Evolutionary conservation across 768 basidiomycete genomes (phyloP), one percentile per base, ranked within the genome.

Genomic region (Amanita jacksonii): DNA sequence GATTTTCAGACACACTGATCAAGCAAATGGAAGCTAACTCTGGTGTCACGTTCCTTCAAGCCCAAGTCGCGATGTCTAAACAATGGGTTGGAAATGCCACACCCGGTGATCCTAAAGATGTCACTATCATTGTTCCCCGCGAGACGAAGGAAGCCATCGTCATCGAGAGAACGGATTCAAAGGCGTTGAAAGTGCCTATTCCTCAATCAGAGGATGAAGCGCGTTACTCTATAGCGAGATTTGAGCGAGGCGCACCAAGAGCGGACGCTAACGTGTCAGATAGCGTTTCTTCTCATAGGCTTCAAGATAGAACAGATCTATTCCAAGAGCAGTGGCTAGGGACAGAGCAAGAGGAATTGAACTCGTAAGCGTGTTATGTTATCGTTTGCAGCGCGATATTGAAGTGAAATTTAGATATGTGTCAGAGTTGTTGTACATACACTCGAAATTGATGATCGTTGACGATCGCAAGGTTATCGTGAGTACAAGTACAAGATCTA

Each of bases 381-480:
- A 9, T 30, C 28, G 56, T 47, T 5, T 38, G 28, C 23, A 33
- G 15, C 16, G 16, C 33, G n/a, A 31, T 34, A 20, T 47, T 55
- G 18, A 55, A 46, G 45, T 46, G 45, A 20, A 33, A 8, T n/a
- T 20, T 49, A 84, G 84, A 42, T 89, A 87, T 61, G 77, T 87
- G 15, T 79, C 81, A n/a, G 83, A 88, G 62, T 49, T 85, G 52
- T 62, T 84, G 16, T 90, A 90, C 53, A 89, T 91, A 47, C 88
- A 91, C 58, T 79, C 77, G 18, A 91, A 91, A 67, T 59, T 94
- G 19, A 94, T 96, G 92, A 87, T 94, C 42, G 88, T 96, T 27
- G 93, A 96, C 55, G 93, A 97, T 57, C 72, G 77, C 24, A 72
- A 81, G 27, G 91, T 96, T 35, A 89, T 98, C 51, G 87, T 89